phyloP scores from a whole-genome alignment of 805 yeast genomes.

The Pichia gijzeniarum region DNA sequence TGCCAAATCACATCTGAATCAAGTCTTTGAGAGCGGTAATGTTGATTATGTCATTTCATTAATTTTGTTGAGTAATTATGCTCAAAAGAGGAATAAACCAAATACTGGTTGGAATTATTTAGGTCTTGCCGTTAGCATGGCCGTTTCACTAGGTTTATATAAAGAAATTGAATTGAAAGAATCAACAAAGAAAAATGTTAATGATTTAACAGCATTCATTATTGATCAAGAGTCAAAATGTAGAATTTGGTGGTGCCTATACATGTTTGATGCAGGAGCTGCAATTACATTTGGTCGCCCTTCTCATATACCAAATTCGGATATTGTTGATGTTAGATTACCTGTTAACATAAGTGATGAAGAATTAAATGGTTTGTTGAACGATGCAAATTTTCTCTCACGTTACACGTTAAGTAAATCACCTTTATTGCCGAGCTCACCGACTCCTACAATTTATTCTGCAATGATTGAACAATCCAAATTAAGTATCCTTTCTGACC shows the following conservation, averaged over 20 bases:
- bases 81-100: conserved; percentile 58
- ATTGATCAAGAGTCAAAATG: conserved; percentile 49
- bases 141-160: conserved; percentile 56
- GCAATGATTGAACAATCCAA: conserved; percentile 51
- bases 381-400: conserved; percentile 15
- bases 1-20: conserved; percentile 39
- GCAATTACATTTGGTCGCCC: conserved; percentile 64
- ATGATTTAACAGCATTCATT: conserved; percentile 30
- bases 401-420: conserved; percentile 10
- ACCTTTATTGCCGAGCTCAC: conserved; percentile 20
- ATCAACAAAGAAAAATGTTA: conserved; percentile 7
- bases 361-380: conserved; percentile 27
- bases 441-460: conserved; percentile 50
- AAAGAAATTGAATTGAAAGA: conserved; percentile 36
- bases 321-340: conserved; percentile 41
- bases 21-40: conserved; percentile 54
- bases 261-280: conserved; percentile 57
- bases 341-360: conserved; percentile 48
- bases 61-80: conserved; percentile 50
- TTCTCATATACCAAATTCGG: conserved; percentile 41
- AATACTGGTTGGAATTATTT: conserved; percentile 65
- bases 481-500: conserved; percentile 42
- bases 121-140: conserved; percentile 62
- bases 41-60: conserved; percentile 47
- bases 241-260: conserved; percentile 64